Evolutionary conservation across 306 rosid genomes (phyloP).

Genomic region (Hylodesmum podocarpum): DNA sequence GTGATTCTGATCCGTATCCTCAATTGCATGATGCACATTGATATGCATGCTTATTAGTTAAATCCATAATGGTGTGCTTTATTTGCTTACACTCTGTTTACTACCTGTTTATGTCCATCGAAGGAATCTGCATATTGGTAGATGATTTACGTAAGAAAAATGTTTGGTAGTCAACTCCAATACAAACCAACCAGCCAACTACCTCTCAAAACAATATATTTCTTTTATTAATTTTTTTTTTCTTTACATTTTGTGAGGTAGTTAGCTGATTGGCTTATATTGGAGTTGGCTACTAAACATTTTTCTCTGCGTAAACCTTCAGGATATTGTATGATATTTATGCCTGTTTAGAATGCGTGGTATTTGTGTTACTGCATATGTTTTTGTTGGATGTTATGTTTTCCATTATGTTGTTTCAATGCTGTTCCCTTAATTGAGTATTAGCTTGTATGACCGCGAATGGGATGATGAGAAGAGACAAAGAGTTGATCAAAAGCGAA

Average conservation of each 20-base stretch:
- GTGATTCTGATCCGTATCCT: conserved; percentile 96
- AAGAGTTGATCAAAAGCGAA: conserved; percentile 90
- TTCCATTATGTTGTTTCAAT: neutral
- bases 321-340: neutral
- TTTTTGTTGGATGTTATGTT: conserved; percentile 14
- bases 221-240: too few species aligned
- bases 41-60: neutral
- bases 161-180: too few species aligned
- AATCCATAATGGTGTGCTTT: neutral
- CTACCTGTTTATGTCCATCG: neutral
- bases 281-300: too few species aligned
- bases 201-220: too few species aligned
- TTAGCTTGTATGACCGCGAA: conserved; percentile 79
- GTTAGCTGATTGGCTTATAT: too few species aligned
- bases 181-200: too few species aligned
- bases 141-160: neutral
- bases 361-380: too few species aligned
- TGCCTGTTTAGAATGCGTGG: conserved; percentile 8
- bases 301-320: neutral
- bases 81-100: conserved; percentile 2
- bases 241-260: too few species aligned
- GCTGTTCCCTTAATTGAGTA: conserved; percentile 52
- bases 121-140: neutral
- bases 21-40: conserved; percentile 3
- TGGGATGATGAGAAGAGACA: conserved; percentile 97